Percentiles rank a stretch among this genome's conserved stretches.
Evolutionary conservation across 2,329 filamentous ascomycete species (phyloP).

Genomic region (Penicillium corylophilum): DNA sequence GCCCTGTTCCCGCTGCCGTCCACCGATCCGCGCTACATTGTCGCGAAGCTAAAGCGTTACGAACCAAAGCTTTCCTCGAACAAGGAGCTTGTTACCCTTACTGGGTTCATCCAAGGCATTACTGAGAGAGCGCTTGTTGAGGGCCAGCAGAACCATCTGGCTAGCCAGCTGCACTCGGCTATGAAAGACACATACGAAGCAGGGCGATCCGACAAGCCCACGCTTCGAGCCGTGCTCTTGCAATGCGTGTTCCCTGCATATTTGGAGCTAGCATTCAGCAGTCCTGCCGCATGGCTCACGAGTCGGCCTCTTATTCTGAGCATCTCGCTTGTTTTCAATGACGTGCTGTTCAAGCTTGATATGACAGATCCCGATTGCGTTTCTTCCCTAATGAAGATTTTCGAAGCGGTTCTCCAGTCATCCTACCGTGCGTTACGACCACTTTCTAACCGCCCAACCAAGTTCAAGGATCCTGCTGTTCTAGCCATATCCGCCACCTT

Average conservation of each 20-base stretch:
- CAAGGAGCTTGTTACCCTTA: constrained; percentile 55
- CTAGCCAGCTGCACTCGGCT: constrained; percentile 53
- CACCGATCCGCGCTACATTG: constrained; percentile 61
- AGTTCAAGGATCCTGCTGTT: constrained; percentile 41
- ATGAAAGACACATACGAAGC: constrained; percentile 47
- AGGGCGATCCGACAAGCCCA: constrained; percentile 41
- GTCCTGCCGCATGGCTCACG: constrained; percentile 52
- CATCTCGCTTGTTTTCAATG: constrained; percentile 42
- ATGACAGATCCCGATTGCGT: constrained; percentile 42
- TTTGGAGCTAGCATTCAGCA: constrained; percentile 49
- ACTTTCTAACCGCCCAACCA: constrained; percentile 33
- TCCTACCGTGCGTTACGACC: constrained; percentile 37
- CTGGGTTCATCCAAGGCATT: constrained; percentile 59
- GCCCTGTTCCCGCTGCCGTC: constrained; percentile 60
- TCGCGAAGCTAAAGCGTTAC: constrained; percentile 61
- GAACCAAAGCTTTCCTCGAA: constrained; percentile 52
- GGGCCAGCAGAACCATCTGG: constrained; percentile 56
- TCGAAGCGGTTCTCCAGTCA: constrained; percentile 41
- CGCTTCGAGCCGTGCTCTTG: constrained; percentile 53
- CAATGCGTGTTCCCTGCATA: constrained; percentile 59
- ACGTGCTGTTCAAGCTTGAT: constrained; percentile 49
- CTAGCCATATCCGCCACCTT: constrained; percentile 41
- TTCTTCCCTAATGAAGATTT: constrained; percentile 34
- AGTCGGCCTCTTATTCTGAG: constrained; percentile 54
- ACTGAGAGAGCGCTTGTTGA: constrained; percentile 59